phyloP scores from a whole-genome alignment of 2,329 filamentous ascomycete species.

The Leptodontidium sp. region DNA sequence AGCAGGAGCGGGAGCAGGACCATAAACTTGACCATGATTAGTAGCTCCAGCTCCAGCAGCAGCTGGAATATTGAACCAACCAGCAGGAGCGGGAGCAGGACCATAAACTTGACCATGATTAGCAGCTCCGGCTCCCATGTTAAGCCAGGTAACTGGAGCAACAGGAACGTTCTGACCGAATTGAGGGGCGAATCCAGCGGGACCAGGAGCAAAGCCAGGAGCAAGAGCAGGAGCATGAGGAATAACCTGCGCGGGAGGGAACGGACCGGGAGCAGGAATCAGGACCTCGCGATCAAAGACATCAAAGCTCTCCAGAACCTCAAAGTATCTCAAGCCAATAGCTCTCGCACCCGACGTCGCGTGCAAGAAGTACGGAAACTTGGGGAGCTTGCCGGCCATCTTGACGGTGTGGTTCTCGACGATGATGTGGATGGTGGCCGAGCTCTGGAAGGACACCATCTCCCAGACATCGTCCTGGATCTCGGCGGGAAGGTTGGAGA shows the following conservation, averaged over 20 bases:
- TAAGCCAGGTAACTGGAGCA: no score
- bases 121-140: neutral
- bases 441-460: neutral
- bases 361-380: constrained; percentile 16
- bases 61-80: no score
- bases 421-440: constrained; percentile 3
- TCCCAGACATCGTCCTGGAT: constrained; percentile 27
- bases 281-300: constrained; percentile 11
- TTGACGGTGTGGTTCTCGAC: constrained; percentile 3
- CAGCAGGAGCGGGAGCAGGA: no score
- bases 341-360: constrained; percentile 23
- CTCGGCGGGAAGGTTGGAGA: constrained; percentile 17
- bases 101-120: neutral
- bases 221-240: neutral
- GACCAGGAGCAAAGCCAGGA: neutral
- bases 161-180: no score
- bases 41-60: no score
- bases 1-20: no score
- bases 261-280: neutral
- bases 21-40: neutral
- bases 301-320: constrained; percentile 4
- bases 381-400: neutral
- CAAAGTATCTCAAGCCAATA: constrained; percentile 16
- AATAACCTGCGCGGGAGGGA: neutral
- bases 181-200: no score